phyloP scores from a whole-genome alignment of 2,329 filamentous ascomycete species.

The Aspergillus persii region DNA sequence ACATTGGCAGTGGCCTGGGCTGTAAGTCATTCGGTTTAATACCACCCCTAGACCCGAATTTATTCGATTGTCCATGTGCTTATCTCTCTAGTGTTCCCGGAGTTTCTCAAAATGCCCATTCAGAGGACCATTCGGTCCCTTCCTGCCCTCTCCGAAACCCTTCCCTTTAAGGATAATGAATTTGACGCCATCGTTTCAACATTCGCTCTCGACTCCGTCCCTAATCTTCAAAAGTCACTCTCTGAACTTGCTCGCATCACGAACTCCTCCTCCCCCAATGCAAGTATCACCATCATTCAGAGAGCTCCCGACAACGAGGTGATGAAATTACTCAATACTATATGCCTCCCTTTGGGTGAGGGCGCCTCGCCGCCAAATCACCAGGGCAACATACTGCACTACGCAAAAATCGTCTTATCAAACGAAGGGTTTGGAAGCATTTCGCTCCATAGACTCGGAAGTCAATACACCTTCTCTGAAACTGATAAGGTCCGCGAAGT shows the following conservation, averaged over 20 bases:
- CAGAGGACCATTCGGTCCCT: too few relatives aligned
- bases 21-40: too few relatives aligned
- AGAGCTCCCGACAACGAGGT: constrained; percentile 1
- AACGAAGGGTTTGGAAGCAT: neutral
- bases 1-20: too few relatives aligned
- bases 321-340: neutral
- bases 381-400: neutral
- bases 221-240: neutral
- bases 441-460: neutral
- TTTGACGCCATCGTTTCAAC: neutral
- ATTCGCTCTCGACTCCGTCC: neutral
- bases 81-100: too few relatives aligned
- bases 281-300: neutral
- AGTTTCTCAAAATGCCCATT: too few relatives aligned
- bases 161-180: neutral
- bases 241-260: neutral
- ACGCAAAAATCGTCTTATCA: neutral
- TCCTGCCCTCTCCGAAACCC: neutral
- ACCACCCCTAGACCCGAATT: too few relatives aligned
- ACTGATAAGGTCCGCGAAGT: neutral
- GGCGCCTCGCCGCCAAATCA: neutral
- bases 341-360: neutral
- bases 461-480: neutral
- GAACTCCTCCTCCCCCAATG: neutral
- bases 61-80: too few relatives aligned